These are phyloP conservation scores for Colletotrichum lini DNA, from an alignment of 2,329 filamentous ascomycete species.

Conservation along the genomic window DNA sequence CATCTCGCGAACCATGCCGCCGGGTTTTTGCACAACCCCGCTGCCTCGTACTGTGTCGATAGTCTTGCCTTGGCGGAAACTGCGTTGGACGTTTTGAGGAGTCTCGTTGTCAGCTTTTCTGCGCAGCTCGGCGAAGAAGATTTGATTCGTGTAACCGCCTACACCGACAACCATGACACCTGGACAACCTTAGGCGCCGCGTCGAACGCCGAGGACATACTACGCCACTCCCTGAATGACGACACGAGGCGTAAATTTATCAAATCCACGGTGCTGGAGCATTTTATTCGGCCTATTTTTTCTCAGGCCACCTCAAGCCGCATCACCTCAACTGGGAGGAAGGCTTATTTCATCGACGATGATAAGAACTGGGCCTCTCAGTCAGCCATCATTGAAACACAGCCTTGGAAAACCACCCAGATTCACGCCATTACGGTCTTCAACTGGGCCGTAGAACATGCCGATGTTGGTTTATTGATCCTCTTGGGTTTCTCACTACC, in stretches of 20 bases:
- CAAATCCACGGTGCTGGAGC: slow-evolving; percentile 70
- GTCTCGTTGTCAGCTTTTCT: slow-evolving; percentile 15
- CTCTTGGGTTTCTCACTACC: background rate
- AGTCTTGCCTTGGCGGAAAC: slow-evolving; percentile 8
- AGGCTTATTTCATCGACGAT: slow-evolving; percentile 61
- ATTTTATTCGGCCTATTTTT: slow-evolving; percentile 78
- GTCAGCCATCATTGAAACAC: slow-evolving; percentile 50
- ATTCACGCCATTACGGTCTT: slow-evolving; percentile 57
- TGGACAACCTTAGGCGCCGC: slow-evolving; percentile 56
- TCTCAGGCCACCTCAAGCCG: slow-evolving; percentile 65
- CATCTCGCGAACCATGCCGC: slow-evolving; percentile 12
- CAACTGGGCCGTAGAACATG: slow-evolving; percentile 70
- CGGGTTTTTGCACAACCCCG: background rate
- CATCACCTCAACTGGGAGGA: slow-evolving; percentile 71
- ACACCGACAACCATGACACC: slow-evolving; percentile 50
- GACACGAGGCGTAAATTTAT: slow-evolving; percentile 56
- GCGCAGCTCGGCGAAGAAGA: slow-evolving; percentile 31
- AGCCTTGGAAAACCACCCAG: slow-evolving; percentile 71
- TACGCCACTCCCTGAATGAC: slow-evolving; percentile 48
- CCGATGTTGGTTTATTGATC: slow-evolving; percentile 60
- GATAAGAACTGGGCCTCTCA: slow-evolving; percentile 21
- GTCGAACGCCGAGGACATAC: slow-evolving; percentile 49
- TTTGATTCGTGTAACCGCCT: slow-evolving; percentile 52
- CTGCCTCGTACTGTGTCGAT: background rate
- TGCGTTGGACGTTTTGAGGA: slow-evolving; percentile 5